These are phyloP conservation scores for Maudiozyma pseudohumilis DNA, from an alignment of 805 yeast genomes.

Conservation along the genomic window DNA sequence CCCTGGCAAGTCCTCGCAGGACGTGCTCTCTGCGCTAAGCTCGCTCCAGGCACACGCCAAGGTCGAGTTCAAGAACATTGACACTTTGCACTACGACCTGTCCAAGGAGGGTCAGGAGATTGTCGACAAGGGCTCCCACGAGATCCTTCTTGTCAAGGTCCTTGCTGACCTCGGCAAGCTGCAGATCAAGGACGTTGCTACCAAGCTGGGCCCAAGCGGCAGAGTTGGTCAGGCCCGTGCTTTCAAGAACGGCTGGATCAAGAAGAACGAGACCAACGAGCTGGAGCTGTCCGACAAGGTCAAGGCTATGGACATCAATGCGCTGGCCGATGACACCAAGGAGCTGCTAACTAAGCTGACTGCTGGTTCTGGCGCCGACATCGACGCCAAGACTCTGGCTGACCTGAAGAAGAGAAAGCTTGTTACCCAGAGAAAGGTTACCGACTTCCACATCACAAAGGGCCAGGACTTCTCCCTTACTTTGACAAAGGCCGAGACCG, in stretches of 20 bases:
- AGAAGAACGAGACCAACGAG: slow-evolving; percentile 69
- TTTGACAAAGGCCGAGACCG: slow-evolving; percentile 79
- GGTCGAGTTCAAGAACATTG: slow-evolving; percentile 63
- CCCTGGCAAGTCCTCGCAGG: slow-evolving; percentile 53
- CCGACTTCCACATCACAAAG: slow-evolving; percentile 67
- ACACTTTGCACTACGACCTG: slow-evolving; percentile 64
- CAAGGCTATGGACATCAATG: slow-evolving; percentile 27
- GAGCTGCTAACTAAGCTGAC: slow-evolving; percentile 47
- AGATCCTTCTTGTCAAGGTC: slow-evolving; percentile 71
- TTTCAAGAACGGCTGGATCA: slow-evolving; percentile 94
- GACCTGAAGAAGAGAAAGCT: slow-evolving; percentile 95
- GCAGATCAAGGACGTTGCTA: slow-evolving; percentile 61
- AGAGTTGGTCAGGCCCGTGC: slow-evolving; percentile 95
- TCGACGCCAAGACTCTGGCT: slow-evolving; percentile 54
- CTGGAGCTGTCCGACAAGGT: slow-evolving; percentile 50
- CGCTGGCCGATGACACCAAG: slow-evolving; percentile 52
- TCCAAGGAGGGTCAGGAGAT: slow-evolving; percentile 79
- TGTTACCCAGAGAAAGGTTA: slow-evolving; percentile 54
- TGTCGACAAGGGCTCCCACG: slow-evolving; percentile 78
- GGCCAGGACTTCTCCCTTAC: slow-evolving; percentile 78
- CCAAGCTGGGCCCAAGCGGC: slow-evolving; percentile 73
- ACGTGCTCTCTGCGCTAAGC: slow-evolving; percentile 72
- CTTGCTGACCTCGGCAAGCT: slow-evolving; percentile 67
- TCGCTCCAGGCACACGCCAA: slow-evolving; percentile 79
- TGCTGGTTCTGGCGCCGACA: neutral